Conservation (phyloP, 1,139 yeast genomes). For the Meyerozyma sp. region DNA sequence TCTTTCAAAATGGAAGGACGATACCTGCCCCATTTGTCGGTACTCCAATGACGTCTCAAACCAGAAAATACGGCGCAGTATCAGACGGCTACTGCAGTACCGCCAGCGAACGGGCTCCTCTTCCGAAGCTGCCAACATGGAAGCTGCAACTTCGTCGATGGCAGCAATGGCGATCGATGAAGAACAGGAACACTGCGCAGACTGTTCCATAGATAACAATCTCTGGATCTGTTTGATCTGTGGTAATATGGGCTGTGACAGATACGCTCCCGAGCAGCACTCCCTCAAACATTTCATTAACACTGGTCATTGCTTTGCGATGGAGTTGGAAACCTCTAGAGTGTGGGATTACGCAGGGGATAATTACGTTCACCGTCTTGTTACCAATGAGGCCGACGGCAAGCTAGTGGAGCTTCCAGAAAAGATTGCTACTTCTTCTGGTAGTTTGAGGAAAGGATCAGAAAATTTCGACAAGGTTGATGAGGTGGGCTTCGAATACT, state of each 20-base stretch:
- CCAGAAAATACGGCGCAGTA: conserved; percentile 29
- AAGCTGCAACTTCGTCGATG: not conserved
- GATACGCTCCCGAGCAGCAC: conserved; percentile 79
- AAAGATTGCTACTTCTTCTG: conserved; percentile 23
- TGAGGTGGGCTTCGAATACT: conserved; percentile 69
- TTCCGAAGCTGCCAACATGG: not conserved
- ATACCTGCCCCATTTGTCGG: conserved; percentile 88
- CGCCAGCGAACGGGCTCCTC: conserved; percentile 8
- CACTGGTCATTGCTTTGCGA: conserved; percentile 86
- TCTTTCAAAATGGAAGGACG: conserved; percentile 84
- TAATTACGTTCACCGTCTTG: conserved; percentile 79
- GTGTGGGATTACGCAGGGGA: conserved; percentile 97
- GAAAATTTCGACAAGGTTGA: conserved; percentile 32
- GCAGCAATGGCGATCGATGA: conserved; percentile 2
- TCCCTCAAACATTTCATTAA: conserved; percentile 75
- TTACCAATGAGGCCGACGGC: conserved; percentile 83
- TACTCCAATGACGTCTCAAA: conserved; percentile 52
- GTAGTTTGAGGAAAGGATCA: conserved; percentile 10
- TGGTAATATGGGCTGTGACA: conserved; percentile 86
- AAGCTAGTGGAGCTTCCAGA: conserved; percentile 68
- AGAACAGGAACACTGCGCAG: conserved; percentile 32
- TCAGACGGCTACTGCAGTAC: conserved; percentile 29
- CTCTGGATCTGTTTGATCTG: conserved; percentile 90
- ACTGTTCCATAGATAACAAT: conserved; percentile 62
- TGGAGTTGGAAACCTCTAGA: conserved; percentile 80